Base-by-base conservation (phyloP, 2,329 filamentous ascomycete species). In the Pyrenochaeta sp. region DNA sequence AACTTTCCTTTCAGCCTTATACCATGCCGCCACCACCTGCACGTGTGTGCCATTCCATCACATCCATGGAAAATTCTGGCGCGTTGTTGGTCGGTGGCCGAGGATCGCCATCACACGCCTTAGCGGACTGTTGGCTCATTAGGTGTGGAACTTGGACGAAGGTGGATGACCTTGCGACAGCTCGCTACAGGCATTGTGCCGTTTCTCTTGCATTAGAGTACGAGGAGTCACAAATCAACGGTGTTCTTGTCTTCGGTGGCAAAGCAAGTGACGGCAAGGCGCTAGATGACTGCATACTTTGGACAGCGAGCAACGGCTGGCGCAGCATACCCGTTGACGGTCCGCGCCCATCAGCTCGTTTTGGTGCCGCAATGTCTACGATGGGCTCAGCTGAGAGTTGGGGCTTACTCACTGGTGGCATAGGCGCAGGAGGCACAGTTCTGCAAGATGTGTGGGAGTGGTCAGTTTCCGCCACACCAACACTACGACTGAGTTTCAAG, bases 121-220 rank as follows among this genome's bases (percentile, higher is more conserved):
- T 91, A 36, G 79, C 79, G 31, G 90, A 95, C 72, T 92, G 90
- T 63, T 97, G 91, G 91, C 63, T 92, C 1, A 85, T 88, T 58
- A 81, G 83, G 46, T 83, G 83, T 45, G 80, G 80, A 27, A 72
- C 67, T 12, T 97, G 92, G 92, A 80, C 81, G 52, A 82, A 80
- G 58, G 82, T 85, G 12, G 81, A 88, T 53, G 82, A 85, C 63
- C 79, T 97, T n/a, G 88, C 89, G 0, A 66, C 79, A n/a, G 83
- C 89, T 9, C 80, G 92, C 20, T 97, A 90, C 75, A 83, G 94
- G 45, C 94, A 97, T 68, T 85, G 85, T 51, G 83, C 88, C 27
- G 79, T 86, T 11, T 71, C 74, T 12, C 68, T 85, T 31, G 64
- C 67, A 30, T 45, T 79, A 18, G 61, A 68, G 71, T 53, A 75